Conservation (phyloP, 495 filamentous ascomycete genomes). For the Neurospora sp. region DNA sequence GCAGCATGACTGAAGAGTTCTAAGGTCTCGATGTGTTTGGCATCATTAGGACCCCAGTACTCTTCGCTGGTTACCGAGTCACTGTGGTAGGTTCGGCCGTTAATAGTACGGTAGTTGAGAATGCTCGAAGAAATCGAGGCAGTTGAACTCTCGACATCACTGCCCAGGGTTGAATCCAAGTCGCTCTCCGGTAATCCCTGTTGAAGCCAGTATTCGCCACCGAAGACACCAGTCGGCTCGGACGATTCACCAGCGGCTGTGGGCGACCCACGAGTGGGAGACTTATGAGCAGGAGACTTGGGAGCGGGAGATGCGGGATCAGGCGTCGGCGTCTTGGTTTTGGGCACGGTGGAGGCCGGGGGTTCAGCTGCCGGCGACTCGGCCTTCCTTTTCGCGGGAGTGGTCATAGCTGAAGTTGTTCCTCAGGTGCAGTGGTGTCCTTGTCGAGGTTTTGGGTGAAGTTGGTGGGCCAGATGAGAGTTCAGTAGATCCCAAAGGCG, state of each 20-base stretch:
- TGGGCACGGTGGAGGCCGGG: too few species aligned
- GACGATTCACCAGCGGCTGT: too few species aligned
- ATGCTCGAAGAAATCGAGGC: slow-evolving; percentile 34
- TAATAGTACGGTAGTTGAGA: slow-evolving; percentile 29
- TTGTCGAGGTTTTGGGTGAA: neutral
- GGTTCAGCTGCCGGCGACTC: too few species aligned
- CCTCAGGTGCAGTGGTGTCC: neutral
- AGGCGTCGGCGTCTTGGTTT: too few species aligned
- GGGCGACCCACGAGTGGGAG: too few species aligned
- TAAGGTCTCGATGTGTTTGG: neutral
- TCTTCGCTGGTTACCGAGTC: neutral
- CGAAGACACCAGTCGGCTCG: too few species aligned
- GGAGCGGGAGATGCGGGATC: too few species aligned
- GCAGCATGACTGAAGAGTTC: neutral
- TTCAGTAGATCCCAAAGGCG: too few species aligned
- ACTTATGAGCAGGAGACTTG: neutral
- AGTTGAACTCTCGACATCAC: slow-evolving; percentile 18
- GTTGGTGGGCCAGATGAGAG: neutral
- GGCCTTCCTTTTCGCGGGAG: neutral
- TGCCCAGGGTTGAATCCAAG: neutral
- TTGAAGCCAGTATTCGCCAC: too few species aligned
- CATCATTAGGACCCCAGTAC: neutral
- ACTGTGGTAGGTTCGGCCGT: slow-evolving; percentile 27
- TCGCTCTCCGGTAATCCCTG: too few species aligned
- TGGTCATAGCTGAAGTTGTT: neutral